Evolutionary conservation across 768 basidiomycete species (phyloP).

Genomic region (Boletus huronensis): DNA sequence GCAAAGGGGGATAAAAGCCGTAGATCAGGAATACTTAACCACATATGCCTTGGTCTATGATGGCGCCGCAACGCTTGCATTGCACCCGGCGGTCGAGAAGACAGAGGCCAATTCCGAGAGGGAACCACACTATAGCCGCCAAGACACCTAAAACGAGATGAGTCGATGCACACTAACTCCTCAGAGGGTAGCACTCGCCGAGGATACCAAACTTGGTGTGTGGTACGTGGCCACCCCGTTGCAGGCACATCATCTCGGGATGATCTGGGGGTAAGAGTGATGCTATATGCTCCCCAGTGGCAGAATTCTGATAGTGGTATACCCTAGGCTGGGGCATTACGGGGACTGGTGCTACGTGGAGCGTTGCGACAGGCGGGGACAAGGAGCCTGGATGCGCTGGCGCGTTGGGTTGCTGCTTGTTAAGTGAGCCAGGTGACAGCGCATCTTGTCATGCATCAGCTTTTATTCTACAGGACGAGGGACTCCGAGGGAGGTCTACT

Average conservation of each 20-base stretch:
- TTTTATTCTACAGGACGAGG: background rate
- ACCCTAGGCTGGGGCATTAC: constrained; percentile 45
- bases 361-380: constrained; percentile 13
- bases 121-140: constrained; percentile 87
- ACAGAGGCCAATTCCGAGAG: constrained; percentile 74
- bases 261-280: constrained; percentile 73
- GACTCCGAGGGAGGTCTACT: constrained; percentile 10
- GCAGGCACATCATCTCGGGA: constrained; percentile 84
- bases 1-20: background rate
- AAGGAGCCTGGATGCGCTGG: constrained; percentile 2
- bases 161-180: background rate
- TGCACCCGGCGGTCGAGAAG: constrained; percentile 68
- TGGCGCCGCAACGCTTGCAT: constrained; percentile 50
- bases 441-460: constrained; percentile 10
- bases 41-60: constrained; percentile 38
- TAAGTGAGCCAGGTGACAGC: background rate
- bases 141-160: constrained; percentile 51
- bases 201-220: constrained; percentile 66
- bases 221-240: constrained; percentile 63
- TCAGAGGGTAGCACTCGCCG: constrained; percentile 41
- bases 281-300: constrained; percentile 52
- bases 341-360: constrained; percentile 31
- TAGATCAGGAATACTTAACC: constrained; percentile 13
- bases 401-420: constrained; percentile 14
- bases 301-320: constrained; percentile 67